Conservation (phyloP, 768 basidiomycete genomes). For the Amanita jacksonii region DNA sequence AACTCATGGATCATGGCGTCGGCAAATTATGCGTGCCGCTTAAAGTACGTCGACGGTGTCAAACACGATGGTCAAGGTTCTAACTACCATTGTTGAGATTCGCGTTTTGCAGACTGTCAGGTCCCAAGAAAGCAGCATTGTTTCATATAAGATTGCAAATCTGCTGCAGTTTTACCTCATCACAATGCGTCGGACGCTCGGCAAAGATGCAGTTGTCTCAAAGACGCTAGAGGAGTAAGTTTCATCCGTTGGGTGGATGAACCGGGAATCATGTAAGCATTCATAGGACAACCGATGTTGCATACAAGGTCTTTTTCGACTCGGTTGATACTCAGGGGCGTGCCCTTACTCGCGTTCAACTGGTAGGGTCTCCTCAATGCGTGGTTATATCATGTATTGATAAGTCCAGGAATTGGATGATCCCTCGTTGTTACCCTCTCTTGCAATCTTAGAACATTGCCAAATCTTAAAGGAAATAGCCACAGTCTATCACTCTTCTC, state of each 20-base stretch:
- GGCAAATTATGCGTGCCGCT: constrained; percentile 83
- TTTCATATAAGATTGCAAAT: constrained; percentile 88
- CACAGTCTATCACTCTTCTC: constrained; percentile 79
- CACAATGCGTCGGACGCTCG: constrained; percentile 90
- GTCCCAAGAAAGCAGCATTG: constrained; percentile 88
- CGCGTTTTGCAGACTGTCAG: constrained; percentile 91
- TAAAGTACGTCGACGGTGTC: constrained; percentile 40
- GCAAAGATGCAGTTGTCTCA: constrained; percentile 70
- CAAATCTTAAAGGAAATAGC: constrained; percentile 85
- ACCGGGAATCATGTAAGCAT: not conserved
- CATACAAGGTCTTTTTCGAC: constrained; percentile 82
- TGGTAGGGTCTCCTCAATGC: constrained; percentile 30
- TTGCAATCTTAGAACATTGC: constrained; percentile 70
- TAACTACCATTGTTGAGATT: constrained; percentile 32
- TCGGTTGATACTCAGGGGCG: constrained; percentile 81
- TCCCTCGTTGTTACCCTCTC: constrained; percentile 60
- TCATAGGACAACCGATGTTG: constrained; percentile 64
- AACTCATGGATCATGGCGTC: constrained; percentile 74
- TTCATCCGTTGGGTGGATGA: not conserved
- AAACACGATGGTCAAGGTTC: not conserved
- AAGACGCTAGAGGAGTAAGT: constrained; percentile 72
- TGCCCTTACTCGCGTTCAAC: constrained; percentile 39
- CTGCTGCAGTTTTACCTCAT: constrained; percentile 90
- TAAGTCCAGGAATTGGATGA: constrained; percentile 56
- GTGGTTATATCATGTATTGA: not conserved